phyloP scores from a whole-genome alignment of 2,329 filamentous ascomycete genomes.

The Stagonosporopsis tanaceti region DNA sequence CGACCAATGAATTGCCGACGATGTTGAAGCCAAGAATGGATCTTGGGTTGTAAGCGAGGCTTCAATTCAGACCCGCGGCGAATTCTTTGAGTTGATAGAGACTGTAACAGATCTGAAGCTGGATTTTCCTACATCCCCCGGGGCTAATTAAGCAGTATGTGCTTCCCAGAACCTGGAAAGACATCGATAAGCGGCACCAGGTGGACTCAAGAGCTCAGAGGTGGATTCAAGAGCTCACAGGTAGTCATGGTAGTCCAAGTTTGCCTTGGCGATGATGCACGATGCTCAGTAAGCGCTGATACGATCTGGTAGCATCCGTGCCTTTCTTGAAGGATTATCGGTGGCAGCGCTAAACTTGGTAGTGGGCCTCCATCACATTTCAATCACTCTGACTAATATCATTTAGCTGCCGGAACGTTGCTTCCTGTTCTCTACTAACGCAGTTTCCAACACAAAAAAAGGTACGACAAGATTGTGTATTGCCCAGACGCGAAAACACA shows the following conservation, averaged over 20 bases:
- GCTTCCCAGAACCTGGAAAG: too few species aligned
- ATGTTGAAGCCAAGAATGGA: background rate
- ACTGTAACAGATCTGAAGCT: background rate
- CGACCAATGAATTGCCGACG: background rate
- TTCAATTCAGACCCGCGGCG: background rate
- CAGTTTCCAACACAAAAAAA: background rate
- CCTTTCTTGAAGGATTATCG: slow-evolving; percentile 2
- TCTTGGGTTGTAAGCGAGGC: background rate
- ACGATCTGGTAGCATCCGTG: background rate
- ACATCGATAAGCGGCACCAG: too few species aligned
- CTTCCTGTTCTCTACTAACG: background rate
- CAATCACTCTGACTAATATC: background rate
- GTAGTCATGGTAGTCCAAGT: background rate
- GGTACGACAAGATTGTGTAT: background rate
- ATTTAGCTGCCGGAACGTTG: background rate
- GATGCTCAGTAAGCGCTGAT: slow-evolving; percentile 4
- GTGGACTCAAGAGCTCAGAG: too few species aligned
- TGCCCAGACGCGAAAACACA: background rate
- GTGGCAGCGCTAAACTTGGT: background rate
- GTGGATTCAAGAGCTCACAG: background rate
- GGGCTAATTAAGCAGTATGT: background rate
- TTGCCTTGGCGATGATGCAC: background rate
- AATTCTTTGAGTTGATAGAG: background rate
- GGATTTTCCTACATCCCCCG: background rate
- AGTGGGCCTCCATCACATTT: background rate